Conservation (phyloP, 352 stramenopile species). For the Phytophthora nicotianae region DNA sequence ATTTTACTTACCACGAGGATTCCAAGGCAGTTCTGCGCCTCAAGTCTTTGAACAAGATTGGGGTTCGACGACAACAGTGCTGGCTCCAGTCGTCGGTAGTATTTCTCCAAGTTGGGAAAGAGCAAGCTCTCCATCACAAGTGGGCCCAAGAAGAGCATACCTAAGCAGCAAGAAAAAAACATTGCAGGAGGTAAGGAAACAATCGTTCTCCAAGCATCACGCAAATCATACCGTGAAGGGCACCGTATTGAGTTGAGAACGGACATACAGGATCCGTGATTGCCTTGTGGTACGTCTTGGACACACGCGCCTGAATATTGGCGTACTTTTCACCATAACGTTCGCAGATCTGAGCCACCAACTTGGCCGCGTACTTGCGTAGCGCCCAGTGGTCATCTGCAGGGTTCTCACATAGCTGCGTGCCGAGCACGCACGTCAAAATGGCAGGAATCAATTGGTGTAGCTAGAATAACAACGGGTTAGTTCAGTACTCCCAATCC, state of each 20-base stretch:
- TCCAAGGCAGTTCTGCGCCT: slow-evolving; percentile 87
- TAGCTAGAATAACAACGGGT: slow-evolving; percentile 49
- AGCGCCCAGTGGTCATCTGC: slow-evolving; percentile 92
- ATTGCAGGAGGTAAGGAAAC: neutral
- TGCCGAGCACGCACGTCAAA: slow-evolving; percentile 92
- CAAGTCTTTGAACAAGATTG: slow-evolving; percentile 80
- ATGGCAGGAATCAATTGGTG: slow-evolving; percentile 94
- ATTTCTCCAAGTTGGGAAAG: slow-evolving; percentile 86
- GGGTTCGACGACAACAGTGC: slow-evolving; percentile 76
- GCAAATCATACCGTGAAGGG: slow-evolving; percentile 77
- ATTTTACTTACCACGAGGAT: slow-evolving; percentile 76
- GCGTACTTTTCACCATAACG: slow-evolving; percentile 91
- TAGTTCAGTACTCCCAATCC: neutral
- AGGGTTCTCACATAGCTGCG: slow-evolving; percentile 87
- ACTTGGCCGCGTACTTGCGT: slow-evolving; percentile 81
- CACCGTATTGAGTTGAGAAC: slow-evolving; percentile 92
- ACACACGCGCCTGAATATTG: slow-evolving; percentile 91
- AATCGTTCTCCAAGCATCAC: neutral
- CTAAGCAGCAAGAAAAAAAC: slow-evolving; percentile 23
- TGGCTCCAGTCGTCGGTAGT: slow-evolving; percentile 87
- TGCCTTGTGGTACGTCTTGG: slow-evolving; percentile 91
- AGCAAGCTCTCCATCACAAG: slow-evolving; percentile 93
- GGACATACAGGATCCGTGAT: slow-evolving; percentile 76
- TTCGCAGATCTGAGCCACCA: slow-evolving; percentile 86
- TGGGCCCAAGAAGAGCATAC: slow-evolving; percentile 90